phyloP scores from a whole-genome alignment of 306 rosid genomes.

The Abrus pulchellus region DNA sequence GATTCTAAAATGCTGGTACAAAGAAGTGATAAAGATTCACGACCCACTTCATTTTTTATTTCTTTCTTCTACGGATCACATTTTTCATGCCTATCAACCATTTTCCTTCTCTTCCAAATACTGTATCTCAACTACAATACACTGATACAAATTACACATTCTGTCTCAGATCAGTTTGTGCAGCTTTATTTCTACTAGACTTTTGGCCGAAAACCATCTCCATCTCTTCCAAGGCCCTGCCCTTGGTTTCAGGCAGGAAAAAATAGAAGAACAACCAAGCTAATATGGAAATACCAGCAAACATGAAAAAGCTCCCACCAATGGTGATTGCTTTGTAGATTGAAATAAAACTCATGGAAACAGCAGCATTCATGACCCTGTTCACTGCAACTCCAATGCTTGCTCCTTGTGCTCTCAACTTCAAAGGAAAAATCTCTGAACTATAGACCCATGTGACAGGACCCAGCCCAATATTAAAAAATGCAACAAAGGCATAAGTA shows the following conservation, averaged over 20 bases:
- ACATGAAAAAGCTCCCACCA: slow-evolving; percentile 79
- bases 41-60: too few species aligned
- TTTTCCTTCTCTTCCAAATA: not conserved
- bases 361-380: slow-evolving; percentile 62
- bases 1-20: not conserved
- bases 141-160: not conserved
- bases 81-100: not conserved
- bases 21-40: not conserved
- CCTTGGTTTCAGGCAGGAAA: slow-evolving; percentile 79
- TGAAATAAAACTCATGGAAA: slow-evolving; percentile 70
- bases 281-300: slow-evolving; percentile 61
- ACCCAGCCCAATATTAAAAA: slow-evolving; percentile 72
- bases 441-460: slow-evolving; percentile 83
- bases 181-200: not conserved
- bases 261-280: slow-evolving; percentile 72
- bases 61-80: too few species aligned
- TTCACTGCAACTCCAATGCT: slow-evolving; percentile 80
- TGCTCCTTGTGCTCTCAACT: slow-evolving; percentile 72
- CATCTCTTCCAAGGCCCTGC: slow-evolving; percentile 78
- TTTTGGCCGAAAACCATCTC: slow-evolving; percentile 62
- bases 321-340: slow-evolving; percentile 72
- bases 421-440: slow-evolving; percentile 77
- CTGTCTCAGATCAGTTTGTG: not conserved
- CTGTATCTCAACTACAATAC: not conserved
- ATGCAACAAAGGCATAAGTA: slow-evolving; percentile 59